A percentile compares a stretch with the other conserved stretches of the same genome.
phyloP scores from a whole-genome alignment of 768 basidiomycete genomes.

The Pisolithus orientalis region DNA sequence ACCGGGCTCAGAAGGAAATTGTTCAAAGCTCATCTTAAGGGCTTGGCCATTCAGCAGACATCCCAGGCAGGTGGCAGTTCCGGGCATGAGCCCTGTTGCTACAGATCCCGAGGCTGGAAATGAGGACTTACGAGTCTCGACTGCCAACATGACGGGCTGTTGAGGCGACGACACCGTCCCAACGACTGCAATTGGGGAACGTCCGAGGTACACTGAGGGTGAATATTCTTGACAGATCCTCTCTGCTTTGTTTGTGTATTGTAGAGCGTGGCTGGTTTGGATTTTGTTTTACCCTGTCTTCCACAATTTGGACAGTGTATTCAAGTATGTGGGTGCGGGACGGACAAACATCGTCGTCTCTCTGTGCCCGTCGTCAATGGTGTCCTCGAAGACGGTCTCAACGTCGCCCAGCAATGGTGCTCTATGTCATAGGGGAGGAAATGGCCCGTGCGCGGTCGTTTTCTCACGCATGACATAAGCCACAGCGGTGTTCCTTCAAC shows the following conservation, averaged over 20 bases:
- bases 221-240: background rate
- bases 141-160: too few relatives aligned
- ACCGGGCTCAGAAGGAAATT: too few relatives aligned
- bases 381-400: conserved; percentile 20
- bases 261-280: conserved; percentile 36
- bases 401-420: conserved; percentile 10
- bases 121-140: too few relatives aligned
- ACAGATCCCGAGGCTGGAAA: too few relatives aligned
- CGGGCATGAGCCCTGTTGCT: too few relatives aligned
- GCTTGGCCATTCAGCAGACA: too few relatives aligned
- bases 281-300: conserved; percentile 75
- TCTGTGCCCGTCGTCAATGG: conserved; percentile 25
- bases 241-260: conserved; percentile 33
- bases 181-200: too few relatives aligned
- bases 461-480: conserved; percentile 48
- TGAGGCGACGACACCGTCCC: too few relatives aligned
- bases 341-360: conserved; percentile 36
- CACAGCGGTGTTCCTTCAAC: conserved; percentile 39
- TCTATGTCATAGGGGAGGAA: conserved; percentile 21
- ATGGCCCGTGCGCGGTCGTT: conserved; percentile 53
- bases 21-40: too few relatives aligned
- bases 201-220: too few relatives aligned
- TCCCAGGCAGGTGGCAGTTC: too few relatives aligned
- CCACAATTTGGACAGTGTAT: conserved; percentile 61
- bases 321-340: conserved; percentile 45